Evolutionary conservation across 805 yeast genomes (phyloP), one percentile per base, ranked within the genome.

Genomic region (Wickerhamomyces sydowiorum): DNA sequence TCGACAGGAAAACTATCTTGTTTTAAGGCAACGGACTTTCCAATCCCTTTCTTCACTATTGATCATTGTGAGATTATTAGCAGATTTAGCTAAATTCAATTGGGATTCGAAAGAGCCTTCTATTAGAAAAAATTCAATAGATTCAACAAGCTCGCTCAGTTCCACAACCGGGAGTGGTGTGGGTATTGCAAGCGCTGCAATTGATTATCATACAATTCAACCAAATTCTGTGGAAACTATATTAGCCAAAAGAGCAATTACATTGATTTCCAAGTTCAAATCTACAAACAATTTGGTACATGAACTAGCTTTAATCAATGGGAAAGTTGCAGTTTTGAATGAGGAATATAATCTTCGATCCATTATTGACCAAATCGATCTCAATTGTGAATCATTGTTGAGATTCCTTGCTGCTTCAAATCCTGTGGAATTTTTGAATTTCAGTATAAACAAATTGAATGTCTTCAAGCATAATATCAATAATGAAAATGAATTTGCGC

Each of bases 331-430:
- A 7, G 48, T 41, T 14, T 36, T 46, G 10, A 48, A 43, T 25
- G 57, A 53, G 15, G 58, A 50, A n/a, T 38, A 46, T 24, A 33
- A 49, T 19, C 53, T 41, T 31, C 51, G 36, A 32, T 49, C 51
- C 5, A 38, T 64, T 3, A 49, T 67, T 17, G 58, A 54, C 6
- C 52, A 49, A 22, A 63, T 74, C 13, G 76, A 73, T 48, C 27
- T 46, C 2, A 58, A 59, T 30, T 59, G 72, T 37, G 72, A 68
- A 15, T 57, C 66, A 23, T 57, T 78, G 7, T 49, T 73, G 17
- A 57, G 69, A 30, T 78, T 64, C 52, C 36, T 76, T 8, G 74
- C 81, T 1, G 75, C 80, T 14, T 61, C 80, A 3, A 76, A 78
- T 51, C 70, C 75, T 24, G 40, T 45, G 0, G 76, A 72, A 38